These are phyloP conservation scores for Apiospora koreana DNA, from an alignment of 2,329 filamentous ascomycete genomes.

Conservation along the genomic window DNA sequence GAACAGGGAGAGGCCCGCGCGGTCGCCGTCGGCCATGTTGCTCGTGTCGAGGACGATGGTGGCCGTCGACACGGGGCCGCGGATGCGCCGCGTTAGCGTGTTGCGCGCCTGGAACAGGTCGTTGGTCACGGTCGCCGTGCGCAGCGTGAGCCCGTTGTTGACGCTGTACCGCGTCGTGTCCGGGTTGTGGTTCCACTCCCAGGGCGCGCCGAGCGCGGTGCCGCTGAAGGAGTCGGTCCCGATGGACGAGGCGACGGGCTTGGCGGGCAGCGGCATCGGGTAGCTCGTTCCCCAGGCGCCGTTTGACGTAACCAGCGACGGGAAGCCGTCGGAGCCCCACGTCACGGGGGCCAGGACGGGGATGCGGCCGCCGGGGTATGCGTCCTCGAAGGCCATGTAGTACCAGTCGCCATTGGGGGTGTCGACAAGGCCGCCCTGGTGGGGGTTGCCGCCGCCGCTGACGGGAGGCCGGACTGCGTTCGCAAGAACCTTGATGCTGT, in stretches of 20 bases:
- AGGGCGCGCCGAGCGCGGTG: conserved; percentile 42
- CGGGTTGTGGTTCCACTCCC: conserved; percentile 67
- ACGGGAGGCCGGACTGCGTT: conserved; percentile 45
- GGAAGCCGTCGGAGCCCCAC: conserved; percentile 55
- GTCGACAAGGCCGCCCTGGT: conserved; percentile 59
- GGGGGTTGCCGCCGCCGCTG: conserved; percentile 45
- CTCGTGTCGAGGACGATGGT: conserved; percentile 52
- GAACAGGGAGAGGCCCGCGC: conserved; percentile 53
- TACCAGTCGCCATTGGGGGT: conserved; percentile 56
- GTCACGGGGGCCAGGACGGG: conserved; percentile 57
- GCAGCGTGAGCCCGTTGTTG: conserved; percentile 45
- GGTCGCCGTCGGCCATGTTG: conserved; percentile 52
- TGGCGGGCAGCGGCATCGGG: conserved; percentile 34
- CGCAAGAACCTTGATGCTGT: conserved; percentile 45
- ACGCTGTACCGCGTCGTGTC: conserved; percentile 48
- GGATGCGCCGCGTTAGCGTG: conserved; percentile 48
- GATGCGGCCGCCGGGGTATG: conserved; percentile 57
- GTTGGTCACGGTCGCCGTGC: conserved; percentile 51
- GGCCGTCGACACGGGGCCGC: conserved; percentile 45
- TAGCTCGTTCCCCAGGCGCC: conserved; percentile 51
- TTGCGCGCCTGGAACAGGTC: conserved; percentile 51
- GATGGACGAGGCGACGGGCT: conserved; percentile 28
- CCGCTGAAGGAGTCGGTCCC: conserved; percentile 50
- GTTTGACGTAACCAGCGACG: conserved; percentile 41
- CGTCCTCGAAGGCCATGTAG: conserved; percentile 58